Evolutionary conservation across 495 filamentous ascomycete species (phyloP), one percentile per base, ranked within the genome.

Genomic region (Hyaloscypha hepaticicola): DNA sequence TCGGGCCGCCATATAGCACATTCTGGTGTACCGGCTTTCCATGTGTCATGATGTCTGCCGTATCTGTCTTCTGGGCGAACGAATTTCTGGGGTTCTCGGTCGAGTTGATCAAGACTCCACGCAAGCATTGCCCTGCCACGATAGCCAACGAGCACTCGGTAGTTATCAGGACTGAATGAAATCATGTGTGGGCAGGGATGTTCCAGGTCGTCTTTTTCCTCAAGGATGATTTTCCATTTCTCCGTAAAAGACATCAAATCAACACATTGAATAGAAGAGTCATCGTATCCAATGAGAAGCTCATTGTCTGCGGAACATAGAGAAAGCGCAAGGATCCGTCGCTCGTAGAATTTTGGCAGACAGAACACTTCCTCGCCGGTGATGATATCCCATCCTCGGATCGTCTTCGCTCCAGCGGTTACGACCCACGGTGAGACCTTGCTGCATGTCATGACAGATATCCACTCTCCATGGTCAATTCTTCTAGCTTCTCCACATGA

Each of bases 341-440:
- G 50, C 5, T 55, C n/a, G 25, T 22, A 53, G 9, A 16, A 6
- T 63, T 55, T 63, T 14, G 24, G 12, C 48, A 63, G 5, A 31
- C 33, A 31, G 7, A 33, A 55, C 5, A 55, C 62, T 61, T 65
- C 66, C 14, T 66, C 50, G 25, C 71, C 50, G 4, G 60, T 53
- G 8, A 19, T 28, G 11, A 63, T 53, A 49, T 63, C 60, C 60
- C 60, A 63, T 22, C 55, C 25, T 22, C 60, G 66, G 4, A 63
- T 70, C 5, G 66, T 68, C 14, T 27, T 28, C n/a, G 55, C 66
- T 26, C 71, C 71, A 38, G 69, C 69, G 22, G 69, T 72, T 26
- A 50, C 71, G 34, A 73, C 51, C 29, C 60, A 25, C 1, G 27
- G 61, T 21, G 61, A 67, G n/a, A 26, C 38, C 38, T 31, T 60